phyloP scores from a whole-genome alignment of 345 rosid genomes.

The Eucalyptus curtisii region DNA sequence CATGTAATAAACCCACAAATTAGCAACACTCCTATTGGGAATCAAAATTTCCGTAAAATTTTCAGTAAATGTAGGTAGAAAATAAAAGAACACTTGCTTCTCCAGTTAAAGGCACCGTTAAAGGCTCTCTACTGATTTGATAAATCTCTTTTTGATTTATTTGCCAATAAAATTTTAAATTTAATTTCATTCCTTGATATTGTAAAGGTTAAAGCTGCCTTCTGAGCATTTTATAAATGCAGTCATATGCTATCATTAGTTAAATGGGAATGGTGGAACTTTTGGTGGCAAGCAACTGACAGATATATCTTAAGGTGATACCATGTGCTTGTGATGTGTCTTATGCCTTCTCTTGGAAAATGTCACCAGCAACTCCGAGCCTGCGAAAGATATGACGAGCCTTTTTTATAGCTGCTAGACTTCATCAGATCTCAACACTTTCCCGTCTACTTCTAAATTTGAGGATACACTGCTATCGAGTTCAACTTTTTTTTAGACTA shows the following conservation, averaged over 20 bases:
- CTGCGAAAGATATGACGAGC: not conserved
- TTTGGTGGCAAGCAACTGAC: not conserved
- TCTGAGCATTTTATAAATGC: not conserved
- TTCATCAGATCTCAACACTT: not conserved
- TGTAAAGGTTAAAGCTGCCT: not conserved
- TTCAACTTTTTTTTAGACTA: not conserved
- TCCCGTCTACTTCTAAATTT: not conserved
- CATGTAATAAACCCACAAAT: not conserved
- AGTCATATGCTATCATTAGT: not conserved
- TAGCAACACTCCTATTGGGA: not conserved
- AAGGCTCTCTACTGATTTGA: not conserved
- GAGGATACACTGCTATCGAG: not conserved
- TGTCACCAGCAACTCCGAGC: not conserved
- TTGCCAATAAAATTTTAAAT: not conserved
- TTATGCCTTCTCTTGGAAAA: not conserved
- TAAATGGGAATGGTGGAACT: not conserved
- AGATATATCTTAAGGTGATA: not conserved
- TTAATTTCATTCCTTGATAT: not conserved
- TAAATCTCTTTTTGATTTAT: not conserved
- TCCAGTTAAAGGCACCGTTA: not conserved
- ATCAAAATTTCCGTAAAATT: not conserved
- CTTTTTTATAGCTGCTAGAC: not conserved
- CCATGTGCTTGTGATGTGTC: not conserved
- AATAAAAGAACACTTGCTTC: not conserved
- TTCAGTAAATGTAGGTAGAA: not conserved